phyloP scores from a whole-genome alignment of 257 asterid genomes.

The Fraxinus quadrangulata region DNA sequence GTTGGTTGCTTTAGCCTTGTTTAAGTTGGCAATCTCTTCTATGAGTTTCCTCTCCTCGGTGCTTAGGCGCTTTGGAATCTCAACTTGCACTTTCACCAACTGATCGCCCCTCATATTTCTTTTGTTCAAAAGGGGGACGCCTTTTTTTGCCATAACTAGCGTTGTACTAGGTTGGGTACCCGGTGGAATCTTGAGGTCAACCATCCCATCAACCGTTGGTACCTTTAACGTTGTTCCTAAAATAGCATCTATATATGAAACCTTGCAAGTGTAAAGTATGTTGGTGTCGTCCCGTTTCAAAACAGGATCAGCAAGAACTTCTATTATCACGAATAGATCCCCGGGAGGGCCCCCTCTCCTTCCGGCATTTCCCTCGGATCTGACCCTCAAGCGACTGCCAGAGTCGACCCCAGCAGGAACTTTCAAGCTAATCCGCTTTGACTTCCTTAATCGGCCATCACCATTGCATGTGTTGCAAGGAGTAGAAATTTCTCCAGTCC shows the following conservation, averaged over 20 bases:
- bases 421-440: slow-evolving; percentile 90
- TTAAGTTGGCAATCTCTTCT: slow-evolving; percentile 79
- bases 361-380: slow-evolving; percentile 91
- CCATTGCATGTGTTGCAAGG: slow-evolving; percentile 88
- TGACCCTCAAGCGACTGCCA: slow-evolving; percentile 84
- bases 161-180: slow-evolving; percentile 98
- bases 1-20: slow-evolving; percentile 69
- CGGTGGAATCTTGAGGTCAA: slow-evolving; percentile 79
- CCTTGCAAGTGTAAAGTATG: slow-evolving; percentile 83
- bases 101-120: slow-evolving; percentile 93
- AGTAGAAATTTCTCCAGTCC: slow-evolving; percentile 76
- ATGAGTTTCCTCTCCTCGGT: slow-evolving; percentile 90
- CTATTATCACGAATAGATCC: slow-evolving; percentile 81
- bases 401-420: slow-evolving; percentile 94
- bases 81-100: slow-evolving; percentile 92
- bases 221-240: slow-evolving; percentile 79
- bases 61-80: slow-evolving; percentile 88
- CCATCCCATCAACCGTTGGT: slow-evolving; percentile 92
- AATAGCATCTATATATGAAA: slow-evolving; percentile 85
- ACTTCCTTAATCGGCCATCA: slow-evolving; percentile 78
- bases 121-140: slow-evolving; percentile 75
- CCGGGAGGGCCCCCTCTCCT: slow-evolving; percentile 92
- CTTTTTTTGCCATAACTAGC: slow-evolving; percentile 87
- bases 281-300: slow-evolving; percentile 85
- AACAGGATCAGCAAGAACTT: slow-evolving; percentile 74